Evolutionary conservation across 2,329 filamentous ascomycete species (phyloP).

Genomic region (Allantophomopsis cytisporea): DNA sequence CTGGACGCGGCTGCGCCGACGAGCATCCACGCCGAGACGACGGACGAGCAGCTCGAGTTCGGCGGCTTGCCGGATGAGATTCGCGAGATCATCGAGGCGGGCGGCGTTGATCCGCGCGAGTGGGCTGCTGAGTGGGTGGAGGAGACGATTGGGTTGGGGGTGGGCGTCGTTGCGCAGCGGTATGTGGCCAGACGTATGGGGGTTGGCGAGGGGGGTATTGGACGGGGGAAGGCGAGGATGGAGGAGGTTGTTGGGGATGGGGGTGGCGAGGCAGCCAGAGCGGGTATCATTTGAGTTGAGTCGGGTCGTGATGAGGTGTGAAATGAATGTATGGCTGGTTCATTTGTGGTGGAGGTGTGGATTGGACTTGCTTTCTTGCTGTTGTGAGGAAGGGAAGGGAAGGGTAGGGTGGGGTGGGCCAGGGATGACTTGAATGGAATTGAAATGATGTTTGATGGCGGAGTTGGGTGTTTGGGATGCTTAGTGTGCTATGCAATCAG

Average conservation of each 20-base stretch:
- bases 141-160: constrained; percentile 62
- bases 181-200: constrained; percentile 95
- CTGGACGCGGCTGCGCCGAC: constrained; percentile 60
- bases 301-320: no score
- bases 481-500: no score
- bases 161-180: constrained; percentile 81
- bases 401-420: no score
- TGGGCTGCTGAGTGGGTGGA: constrained; percentile 98
- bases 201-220: constrained; percentile 66
- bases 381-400: no score
- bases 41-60: constrained; percentile 12
- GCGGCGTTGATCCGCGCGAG: constrained; percentile 78
- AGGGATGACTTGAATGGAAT: no score
- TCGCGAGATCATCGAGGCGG: constrained; percentile 62
- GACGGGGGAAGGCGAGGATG: constrained; percentile 45
- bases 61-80: constrained; percentile 67
- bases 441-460: no score
- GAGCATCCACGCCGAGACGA: constrained; percentile 28
- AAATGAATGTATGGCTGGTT: no score
- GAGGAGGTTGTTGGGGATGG: constrained; percentile 42
- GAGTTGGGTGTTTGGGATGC: no score
- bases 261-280: constrained; percentile 44
- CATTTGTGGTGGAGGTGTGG: no score
- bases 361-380: no score
- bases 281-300: constrained; percentile 25